phyloP scores from a whole-genome alignment of 495 filamentous ascomycete species.

The Aspergillus biplanus region DNA sequence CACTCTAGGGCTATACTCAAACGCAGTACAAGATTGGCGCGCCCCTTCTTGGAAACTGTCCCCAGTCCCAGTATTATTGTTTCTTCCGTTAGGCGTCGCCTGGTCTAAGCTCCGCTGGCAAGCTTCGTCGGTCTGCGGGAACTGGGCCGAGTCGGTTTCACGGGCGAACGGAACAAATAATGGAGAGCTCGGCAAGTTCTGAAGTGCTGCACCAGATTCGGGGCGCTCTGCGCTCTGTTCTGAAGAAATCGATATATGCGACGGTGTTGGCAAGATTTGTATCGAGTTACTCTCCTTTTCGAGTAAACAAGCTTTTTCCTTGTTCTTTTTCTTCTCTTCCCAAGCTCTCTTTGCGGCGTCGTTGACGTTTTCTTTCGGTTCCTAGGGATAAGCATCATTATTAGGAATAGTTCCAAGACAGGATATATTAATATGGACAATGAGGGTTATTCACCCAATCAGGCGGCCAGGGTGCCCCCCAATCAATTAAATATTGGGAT shows the following conservation, averaged over 20 bases:
- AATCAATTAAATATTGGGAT: conserved; percentile 47
- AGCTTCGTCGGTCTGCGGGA: conserved; percentile 4
- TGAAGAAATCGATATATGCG: not conserved
- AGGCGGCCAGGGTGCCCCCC: conserved; percentile 43
- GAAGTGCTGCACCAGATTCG: not conserved
- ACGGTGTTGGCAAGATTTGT: conserved; percentile 10
- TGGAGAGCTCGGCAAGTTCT: conserved; percentile 15
- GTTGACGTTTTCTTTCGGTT: conserved; percentile 47
- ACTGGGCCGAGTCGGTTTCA: conserved; percentile 13
- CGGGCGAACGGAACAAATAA: conserved; percentile 26
- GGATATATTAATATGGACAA: not conserved
- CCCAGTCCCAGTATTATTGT: not conserved
- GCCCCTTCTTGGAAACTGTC: not conserved
- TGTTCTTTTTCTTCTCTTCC: conserved; percentile 32
- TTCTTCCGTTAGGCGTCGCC: not conserved
- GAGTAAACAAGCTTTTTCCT: not conserved
- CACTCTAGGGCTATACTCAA: conserved; percentile 10
- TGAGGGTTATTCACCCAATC: conserved; percentile 38
- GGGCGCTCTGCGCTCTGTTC: conserved; percentile 9
- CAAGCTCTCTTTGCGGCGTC: conserved; percentile 37
- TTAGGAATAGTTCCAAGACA: not conserved
- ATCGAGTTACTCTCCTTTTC: not conserved
- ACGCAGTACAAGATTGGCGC: conserved; percentile 1
- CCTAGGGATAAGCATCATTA: conserved; percentile 25
- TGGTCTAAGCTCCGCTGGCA: not conserved